Evolutionary conservation across 192 early-diverging fungal genomes (phyloP).

Genomic region (Powellomyces hirtus): DNA sequence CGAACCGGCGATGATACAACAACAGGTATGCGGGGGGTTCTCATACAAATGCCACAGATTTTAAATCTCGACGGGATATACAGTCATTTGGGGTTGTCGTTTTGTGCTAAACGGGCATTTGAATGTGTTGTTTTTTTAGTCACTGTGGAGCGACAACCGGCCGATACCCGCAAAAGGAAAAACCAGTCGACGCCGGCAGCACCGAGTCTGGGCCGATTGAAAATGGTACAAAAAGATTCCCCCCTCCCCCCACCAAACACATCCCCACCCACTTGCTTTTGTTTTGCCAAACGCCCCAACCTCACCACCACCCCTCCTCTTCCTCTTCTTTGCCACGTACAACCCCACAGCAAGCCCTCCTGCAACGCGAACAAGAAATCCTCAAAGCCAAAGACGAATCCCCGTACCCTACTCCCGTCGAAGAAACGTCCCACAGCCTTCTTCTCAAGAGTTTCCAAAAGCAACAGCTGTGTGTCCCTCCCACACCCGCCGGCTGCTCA

Average conservation of each 20-base stretch:
- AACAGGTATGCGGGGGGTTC: neutral
- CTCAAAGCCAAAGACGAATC: slow-evolving; percentile 22
- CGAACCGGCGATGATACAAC: neutral
- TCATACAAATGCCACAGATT: too few relatives aligned
- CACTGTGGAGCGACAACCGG: slow-evolving; percentile 1
- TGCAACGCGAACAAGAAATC: slow-evolving; percentile 20
- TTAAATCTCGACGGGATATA: too few relatives aligned
- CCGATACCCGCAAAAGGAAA: slow-evolving; percentile 1
- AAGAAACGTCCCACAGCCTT: slow-evolving; percentile 18
- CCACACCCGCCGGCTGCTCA: neutral
- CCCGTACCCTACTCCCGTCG: slow-evolving; percentile 25
- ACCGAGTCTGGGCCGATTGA: slow-evolving; percentile 11
- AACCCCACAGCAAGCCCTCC: neutral
- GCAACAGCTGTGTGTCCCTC: neutral
- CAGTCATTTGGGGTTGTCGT: too few relatives aligned
- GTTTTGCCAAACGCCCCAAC: too few relatives aligned
- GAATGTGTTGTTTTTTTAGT: too few relatives aligned
- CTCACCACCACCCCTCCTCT: too few relatives aligned
- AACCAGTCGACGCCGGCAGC: neutral
- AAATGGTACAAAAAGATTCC: slow-evolving; percentile 6
- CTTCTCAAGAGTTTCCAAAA: slow-evolving; percentile 15
- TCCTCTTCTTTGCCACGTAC: neutral
- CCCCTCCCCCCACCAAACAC: too few relatives aligned
- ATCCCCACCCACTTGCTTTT: neutral
- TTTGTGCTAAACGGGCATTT: too few relatives aligned